Base-by-base conservation (phyloP, 208 protist genomes). In the Herpetomonas tarakana region DNA sequence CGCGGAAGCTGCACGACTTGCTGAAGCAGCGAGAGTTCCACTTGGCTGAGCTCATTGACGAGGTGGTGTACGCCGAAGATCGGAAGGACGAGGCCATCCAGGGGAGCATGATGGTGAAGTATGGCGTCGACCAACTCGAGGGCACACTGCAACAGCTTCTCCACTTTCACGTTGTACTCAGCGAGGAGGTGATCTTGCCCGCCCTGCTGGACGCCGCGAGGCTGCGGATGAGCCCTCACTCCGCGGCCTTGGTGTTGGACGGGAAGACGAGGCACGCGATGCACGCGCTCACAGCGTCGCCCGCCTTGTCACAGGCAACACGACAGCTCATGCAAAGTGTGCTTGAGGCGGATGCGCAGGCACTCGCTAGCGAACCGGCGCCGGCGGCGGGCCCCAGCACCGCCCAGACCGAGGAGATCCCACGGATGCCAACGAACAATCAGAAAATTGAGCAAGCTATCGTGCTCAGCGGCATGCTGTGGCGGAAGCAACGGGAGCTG, bases 21-120 rank as follows among this genome's bases (percentile, higher is more conserved):
- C 71, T 91, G 30, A 72, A 76, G 19, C 74, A 75, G 58, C 77
- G 81, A 12, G 78, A 91, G 67, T 68, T 78, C n/a, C 84, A 91
- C 44, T 73, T 91, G 0, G 81, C 84, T 0, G 81, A 91, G 57
- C 75, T 91, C 22, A 88, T 91, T 61, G 81, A 91, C 51, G 84
- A 91, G 35, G 77, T 91, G 7, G 71, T 88, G 28, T 78, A 79
- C 55, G 81, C 80, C 1, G 74, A 85, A 38, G 58, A 76, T 14
- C 59, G 71, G 27, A 67, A 62, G 45, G 76, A 74, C n/a, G 68
- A 80, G 55, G 63, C 83, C 7, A 49, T 67, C 41, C 45, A 62
- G 52, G 67, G 54, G 38, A 59, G 50, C 1, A 41, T 52, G 12
- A 26, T 38, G 9, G 63, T 76, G 29, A 65, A 60, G 0, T 65